Evolutionary conservation across 1,139 yeast species (phyloP), one percentile per base, ranked within the genome.

Genomic region (Taphrina wiesneri): DNA sequence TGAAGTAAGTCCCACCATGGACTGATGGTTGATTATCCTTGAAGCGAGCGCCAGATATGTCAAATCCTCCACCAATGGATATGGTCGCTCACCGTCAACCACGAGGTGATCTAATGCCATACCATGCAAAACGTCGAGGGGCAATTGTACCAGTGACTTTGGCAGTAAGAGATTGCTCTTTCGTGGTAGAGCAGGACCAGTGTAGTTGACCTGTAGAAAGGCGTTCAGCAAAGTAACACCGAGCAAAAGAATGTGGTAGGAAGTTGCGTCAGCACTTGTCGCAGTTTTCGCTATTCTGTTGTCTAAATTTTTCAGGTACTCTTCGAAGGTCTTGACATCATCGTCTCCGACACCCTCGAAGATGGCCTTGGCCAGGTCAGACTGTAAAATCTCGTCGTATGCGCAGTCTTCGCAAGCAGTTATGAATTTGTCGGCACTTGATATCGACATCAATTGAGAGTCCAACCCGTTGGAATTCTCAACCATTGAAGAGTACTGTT

Each of bases 121-220:
- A 15, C 56, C 64, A 25, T 54, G 59, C 54, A 65, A 64, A 19
- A n/a, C 26, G 54, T 65, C 60, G 39, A 52, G 51, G 70, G 71
- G 60, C 23, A 72, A 13, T 36, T 67, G 36, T 43, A 57, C 45
- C 56, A 62, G 51, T 39, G 61, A 63, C 41, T 61, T 46, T 15
- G 71, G 70, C 15, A 63, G 51, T 15, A 68, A 45, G 25, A 60
- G 26, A 54, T 73, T 41, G 66, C 78, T 73, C 2, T 76, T 77
- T 45, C 78, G 73, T 0, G 80, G 79, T 0, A 85, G 74, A 28
- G 81, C 81, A 1, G 98, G 98, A 2, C 98, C 98, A 0, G 97
- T 90, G 74, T 82, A 89, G 74, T 92, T 92, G 64, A 83, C 77
- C 74, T 90, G 96, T 25, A 88, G 77, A 73, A 88, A 92, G 1